Evolutionary conservation across 1,139 yeast species (phyloP).

Genomic region (Saccharomyces uvarum): DNA sequence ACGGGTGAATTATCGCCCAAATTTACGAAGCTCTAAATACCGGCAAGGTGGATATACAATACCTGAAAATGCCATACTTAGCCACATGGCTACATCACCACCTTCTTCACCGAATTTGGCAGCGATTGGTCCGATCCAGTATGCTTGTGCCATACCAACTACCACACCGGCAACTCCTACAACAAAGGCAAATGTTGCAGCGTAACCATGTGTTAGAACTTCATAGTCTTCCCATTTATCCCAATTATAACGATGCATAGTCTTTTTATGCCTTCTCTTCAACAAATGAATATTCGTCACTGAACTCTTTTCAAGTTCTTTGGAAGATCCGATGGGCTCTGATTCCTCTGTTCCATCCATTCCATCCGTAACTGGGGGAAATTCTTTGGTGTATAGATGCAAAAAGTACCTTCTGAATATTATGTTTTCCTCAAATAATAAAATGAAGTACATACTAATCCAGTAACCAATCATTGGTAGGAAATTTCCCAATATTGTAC

Average conservation of each 20-base stretch:
- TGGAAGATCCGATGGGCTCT: background rate
- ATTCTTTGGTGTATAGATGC: conserved; percentile 49
- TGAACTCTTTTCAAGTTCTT: conserved; percentile 6
- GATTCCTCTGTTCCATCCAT: background rate
- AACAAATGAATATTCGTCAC: conserved; percentile 15
- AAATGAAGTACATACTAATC: conserved; percentile 73
- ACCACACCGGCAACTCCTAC: conserved; percentile 70
- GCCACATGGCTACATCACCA: conserved; percentile 78
- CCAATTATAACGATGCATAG: conserved; percentile 50
- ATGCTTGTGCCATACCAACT: conserved; percentile 75
- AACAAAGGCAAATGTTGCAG: conserved; percentile 53
- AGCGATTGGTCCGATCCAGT: conserved; percentile 70
- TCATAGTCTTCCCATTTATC: conserved; percentile 53
- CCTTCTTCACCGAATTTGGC: conserved; percentile 49
- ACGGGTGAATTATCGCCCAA: conserved; percentile 32
- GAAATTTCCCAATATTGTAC: conserved; percentile 75
- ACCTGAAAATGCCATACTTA: conserved; percentile 67
- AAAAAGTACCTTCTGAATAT: conserved; percentile 54
- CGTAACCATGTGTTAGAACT: conserved; percentile 53
- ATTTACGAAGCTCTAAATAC: conserved; percentile 52
- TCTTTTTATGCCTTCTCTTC: conserved; percentile 15
- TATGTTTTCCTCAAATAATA: conserved; percentile 65
- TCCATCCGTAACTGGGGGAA: conserved; percentile 29
- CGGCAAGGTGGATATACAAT: conserved; percentile 56
- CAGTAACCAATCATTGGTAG: conserved; percentile 93